Evolutionary conservation across 257 asterid genomes (phyloP), one percentile per base, ranked within the genome.

Genomic region (Solanum sejunctum): DNA sequence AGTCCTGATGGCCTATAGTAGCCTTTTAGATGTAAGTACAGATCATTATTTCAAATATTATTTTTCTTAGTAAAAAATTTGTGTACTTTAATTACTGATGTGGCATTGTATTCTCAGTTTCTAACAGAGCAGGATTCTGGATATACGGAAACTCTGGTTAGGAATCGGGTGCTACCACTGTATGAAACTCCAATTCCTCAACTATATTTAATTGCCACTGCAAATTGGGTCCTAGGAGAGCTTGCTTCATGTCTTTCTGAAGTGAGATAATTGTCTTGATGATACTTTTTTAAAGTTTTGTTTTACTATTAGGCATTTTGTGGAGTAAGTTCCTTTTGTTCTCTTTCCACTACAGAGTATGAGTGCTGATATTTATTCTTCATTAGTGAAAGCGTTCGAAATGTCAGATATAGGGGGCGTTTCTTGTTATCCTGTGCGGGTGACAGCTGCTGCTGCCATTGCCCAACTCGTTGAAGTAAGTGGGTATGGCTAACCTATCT

Each of bases 141-240:
- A 88, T 89, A 77, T 86, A 83, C 32, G 2, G 81, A 86, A 43
- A 83, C 87, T 75, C 85, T 89, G 21, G 85, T 89, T 80, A 90
- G 69, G 87, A 89, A 16, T 21, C 89, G 92, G 80, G 81, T 89
- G 86, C 88, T 89, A 11, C 90, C 90, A 69, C 86, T 89, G 73
- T 89, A 88, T 86, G 85, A 36, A 79, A 86, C 61, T 61, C 75
- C 88, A 20, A 54, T 13, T 57, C 85, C 82, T 73, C 89, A 89
- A 81, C 90, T 90, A 45, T 87, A 89, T 80, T 80, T 89, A 81
- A 56, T 89, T 83, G 92, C 92, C 70, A 84, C 92, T 26, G 92
- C 92, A 55, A 89, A 88, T 81, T 89, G 92, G 92, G 87, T 86
- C 58, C 86, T 89, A 55, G 90, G 90, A 84, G 90, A 89, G 89